Percentiles rank a stretch among this genome's conserved stretches.
These are phyloP conservation scores for Lathyrus tuberosus DNA, from an alignment of 306 rosid species.

Conservation along the genomic window DNA sequence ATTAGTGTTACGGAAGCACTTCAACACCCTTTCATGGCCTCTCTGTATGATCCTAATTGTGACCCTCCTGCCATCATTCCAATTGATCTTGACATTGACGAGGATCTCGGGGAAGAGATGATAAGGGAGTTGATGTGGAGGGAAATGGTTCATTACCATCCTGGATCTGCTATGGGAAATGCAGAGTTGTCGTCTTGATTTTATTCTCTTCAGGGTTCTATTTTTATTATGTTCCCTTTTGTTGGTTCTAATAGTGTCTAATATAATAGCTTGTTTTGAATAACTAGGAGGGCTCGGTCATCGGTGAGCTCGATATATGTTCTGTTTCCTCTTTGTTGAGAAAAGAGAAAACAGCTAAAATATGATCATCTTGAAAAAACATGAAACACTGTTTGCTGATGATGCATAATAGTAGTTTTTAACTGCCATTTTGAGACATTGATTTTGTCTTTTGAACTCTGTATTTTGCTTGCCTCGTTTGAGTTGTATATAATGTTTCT, in stretches of 20 bases:
- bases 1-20: constrained; percentile 80
- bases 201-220: neutral
- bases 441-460: constrained; percentile 46
- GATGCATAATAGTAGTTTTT: constrained; percentile 40
- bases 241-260: constrained; percentile 37
- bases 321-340: constrained; percentile 44
- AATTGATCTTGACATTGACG: constrained; percentile 87
- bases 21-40: constrained; percentile 89
- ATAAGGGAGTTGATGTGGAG: constrained; percentile 98
- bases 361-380: constrained; percentile 42
- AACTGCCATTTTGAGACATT: constrained; percentile 37
- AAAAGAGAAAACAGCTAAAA: constrained; percentile 30
- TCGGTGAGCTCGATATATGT: constrained; percentile 31
- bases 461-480: constrained; percentile 26
- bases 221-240: constrained; percentile 26
- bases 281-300: constrained; percentile 43
- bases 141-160: constrained; percentile 91
- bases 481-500: constrained; percentile 54
- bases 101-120: constrained; percentile 88
- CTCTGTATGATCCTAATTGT: constrained; percentile 71
- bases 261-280: constrained; percentile 48
- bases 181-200: constrained; percentile 49
- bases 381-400: constrained; percentile 42
- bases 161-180: constrained; percentile 53
- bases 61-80: constrained; percentile 85